phyloP scores from a whole-genome alignment of 2,329 filamentous ascomycete genomes.

The Talaromyces piceae region DNA sequence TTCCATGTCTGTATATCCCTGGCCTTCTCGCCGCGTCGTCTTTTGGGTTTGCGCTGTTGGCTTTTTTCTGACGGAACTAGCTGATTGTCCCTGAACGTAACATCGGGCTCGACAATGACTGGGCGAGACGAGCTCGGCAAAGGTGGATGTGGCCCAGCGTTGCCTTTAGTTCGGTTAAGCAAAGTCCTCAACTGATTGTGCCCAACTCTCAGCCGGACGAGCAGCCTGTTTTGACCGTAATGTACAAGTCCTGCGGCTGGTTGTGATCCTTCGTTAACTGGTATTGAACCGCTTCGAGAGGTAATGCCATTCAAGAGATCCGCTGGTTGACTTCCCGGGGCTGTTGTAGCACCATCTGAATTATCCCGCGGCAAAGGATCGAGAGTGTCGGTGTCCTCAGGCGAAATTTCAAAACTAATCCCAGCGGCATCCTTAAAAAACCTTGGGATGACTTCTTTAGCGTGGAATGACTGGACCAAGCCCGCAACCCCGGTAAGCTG shows the following conservation, averaged over 20 bases:
- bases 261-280: not conserved
- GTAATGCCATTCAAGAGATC: not conserved
- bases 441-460: constrained; percentile 18
- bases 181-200: constrained; percentile 5
- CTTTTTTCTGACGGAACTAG: not conserved
- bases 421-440: constrained; percentile 24
- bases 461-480: constrained; percentile 5
- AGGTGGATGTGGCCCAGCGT: not conserved
- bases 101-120: constrained; percentile 2
- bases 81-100: constrained; percentile 6
- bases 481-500: constrained; percentile 7
- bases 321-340: not conserved
- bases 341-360: not conserved
- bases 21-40: constrained; percentile 20
- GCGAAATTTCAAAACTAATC: constrained; percentile 28
- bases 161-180: not conserved
- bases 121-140: not conserved
- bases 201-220: constrained; percentile 8
- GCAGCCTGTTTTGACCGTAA: constrained; percentile 3
- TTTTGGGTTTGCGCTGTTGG: constrained; percentile 2
- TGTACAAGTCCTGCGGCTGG: not conserved
- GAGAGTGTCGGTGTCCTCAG: constrained; percentile 5
- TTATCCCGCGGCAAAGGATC: not conserved
- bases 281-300: not conserved
- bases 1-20: constrained; percentile 20